A percentile compares a stretch with the other conserved stretches of the same genome.
Evolutionary conservation across 208 protist genomes (phyloP).

Genomic region (Acanthamoeba triangularis): DNA sequence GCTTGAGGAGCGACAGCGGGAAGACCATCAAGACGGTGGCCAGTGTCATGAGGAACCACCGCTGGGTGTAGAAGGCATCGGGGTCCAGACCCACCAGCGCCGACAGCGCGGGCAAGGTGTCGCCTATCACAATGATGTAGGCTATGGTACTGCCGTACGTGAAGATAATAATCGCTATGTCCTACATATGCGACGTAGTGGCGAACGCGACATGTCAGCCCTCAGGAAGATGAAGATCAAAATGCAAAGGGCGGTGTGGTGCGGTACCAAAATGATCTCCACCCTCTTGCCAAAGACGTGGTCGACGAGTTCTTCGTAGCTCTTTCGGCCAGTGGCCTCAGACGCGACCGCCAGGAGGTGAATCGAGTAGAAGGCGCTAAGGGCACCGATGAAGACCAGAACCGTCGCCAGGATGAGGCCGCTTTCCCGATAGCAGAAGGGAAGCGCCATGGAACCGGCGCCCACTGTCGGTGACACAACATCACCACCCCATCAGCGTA

Average conservation of each 20-base stretch:
- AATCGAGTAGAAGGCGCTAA: conserved; percentile 40
- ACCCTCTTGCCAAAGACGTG: conserved; percentile 44
- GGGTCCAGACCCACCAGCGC: background rate
- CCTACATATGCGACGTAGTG: background rate
- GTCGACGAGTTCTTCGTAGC: conserved; percentile 46
- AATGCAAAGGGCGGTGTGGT: background rate
- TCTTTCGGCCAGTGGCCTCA: conserved; percentile 1
- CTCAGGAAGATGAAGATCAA: background rate
- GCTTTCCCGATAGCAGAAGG: background rate
- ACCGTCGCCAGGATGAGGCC: background rate
- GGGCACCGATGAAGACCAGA: background rate
- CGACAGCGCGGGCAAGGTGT: conserved; percentile 9
- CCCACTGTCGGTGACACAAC: background rate
- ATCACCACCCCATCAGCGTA: background rate
- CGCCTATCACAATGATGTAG: conserved; percentile 58
- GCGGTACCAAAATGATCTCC: background rate
- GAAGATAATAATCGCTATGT: conserved; percentile 40
- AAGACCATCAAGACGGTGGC: conserved; percentile 43
- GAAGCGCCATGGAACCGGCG: conserved; percentile 18
- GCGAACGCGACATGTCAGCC: no score
- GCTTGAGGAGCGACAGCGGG: conserved; percentile 53
- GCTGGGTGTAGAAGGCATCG: background rate
- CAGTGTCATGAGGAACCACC: conserved; percentile 43
- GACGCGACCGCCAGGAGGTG: background rate
- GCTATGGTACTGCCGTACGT: conserved; percentile 32